Evolutionary conservation across 306 rosid species (phyloP).

Genomic region (Vigna unguiculata): DNA sequence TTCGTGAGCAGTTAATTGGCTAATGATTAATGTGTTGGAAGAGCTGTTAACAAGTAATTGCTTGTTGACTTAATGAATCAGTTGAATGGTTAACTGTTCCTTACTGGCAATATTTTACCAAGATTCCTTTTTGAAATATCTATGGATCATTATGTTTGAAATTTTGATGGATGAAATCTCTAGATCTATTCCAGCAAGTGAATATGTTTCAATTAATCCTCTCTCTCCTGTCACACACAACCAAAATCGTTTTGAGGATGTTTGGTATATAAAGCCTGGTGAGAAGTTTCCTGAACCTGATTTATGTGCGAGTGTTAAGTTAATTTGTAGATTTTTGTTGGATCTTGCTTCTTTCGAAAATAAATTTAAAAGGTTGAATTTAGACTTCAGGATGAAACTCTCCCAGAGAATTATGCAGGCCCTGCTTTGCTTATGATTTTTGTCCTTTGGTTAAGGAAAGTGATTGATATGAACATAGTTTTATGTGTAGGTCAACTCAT

Average conservation of each 20-base stretch:
- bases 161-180: not conserved
- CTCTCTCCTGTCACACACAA: too few relatives aligned
- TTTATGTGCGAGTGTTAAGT: too few relatives aligned
- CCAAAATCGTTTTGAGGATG: not conserved
- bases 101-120: not conserved
- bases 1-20: not conserved
- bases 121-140: constrained; percentile 9
- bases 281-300: too few relatives aligned
- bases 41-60: not conserved
- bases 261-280: not conserved
- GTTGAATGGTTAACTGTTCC: constrained; percentile 11
- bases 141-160: constrained; percentile 2
- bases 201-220: not conserved
- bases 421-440: constrained; percentile 9
- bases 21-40: constrained; percentile 9
- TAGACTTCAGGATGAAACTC: constrained; percentile 22
- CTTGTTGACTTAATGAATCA: not conserved
- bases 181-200: constrained; percentile 5
- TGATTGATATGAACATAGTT: constrained; percentile 14
- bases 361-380: not conserved
- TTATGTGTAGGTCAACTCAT: constrained; percentile 21
- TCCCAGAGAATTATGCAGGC: not conserved
- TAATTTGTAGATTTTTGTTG: not conserved
- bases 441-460: not conserved
- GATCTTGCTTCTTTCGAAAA: not conserved